Base-by-base conservation (phyloP, 208 protist species). In the Herpetomonas muscarum region DNA sequence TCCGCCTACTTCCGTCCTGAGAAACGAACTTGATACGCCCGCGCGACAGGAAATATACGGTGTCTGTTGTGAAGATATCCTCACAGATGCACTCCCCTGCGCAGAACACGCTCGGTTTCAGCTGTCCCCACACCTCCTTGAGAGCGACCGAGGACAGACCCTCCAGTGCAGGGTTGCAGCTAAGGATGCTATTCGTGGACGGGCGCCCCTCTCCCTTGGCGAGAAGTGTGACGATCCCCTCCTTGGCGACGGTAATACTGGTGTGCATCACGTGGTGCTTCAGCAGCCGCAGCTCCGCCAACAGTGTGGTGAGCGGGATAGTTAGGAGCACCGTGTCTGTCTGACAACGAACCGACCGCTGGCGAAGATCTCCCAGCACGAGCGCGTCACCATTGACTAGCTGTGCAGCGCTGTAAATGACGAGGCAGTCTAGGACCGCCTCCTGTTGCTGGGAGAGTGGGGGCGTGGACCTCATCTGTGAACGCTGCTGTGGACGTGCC, bases 381-480 rank as follows among this genome's bases (percentile, higher is more conserved):
- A 93, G 70, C n/a, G 53, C 46, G 22, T 87, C 86, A 1, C 47
- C 71, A 50, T 79, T 70, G 13, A 81, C 77, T 28, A 93, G 70
- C 9, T 70, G 60, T 10, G 81, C 82, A 24, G 69, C 44, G 9
- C 58, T 66, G 62, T 79, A 90, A 5, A 55, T 57, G 1, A 21
- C 28, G n/a, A 90, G 49, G n/a, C 61, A 62, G 45, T 80, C 67
- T 7, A 64, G 22, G 22, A 79, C 39, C n/a, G 44, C 54, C n/a
- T 78, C 73, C 21, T 74, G 67, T 19, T 47, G 31, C 9, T 42
- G 24, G 3, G 57, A 79, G 28, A 62, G 50, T 3, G 44, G 36
- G 46, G 65, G n/a, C n/a, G n/a, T n/a, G n/a, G n/a, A n/a, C n/a
- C n/a, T n/a, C n/a, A n/a, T n/a, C n/a, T n/a, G n/a, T n/a, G n/a